A percentile compares a stretch with the other conserved stretches of the same genome.
These are phyloP conservation scores for Chalciporus piperatus DNA, from an alignment of 768 basidiomycete species.

Conservation along the genomic window DNA sequence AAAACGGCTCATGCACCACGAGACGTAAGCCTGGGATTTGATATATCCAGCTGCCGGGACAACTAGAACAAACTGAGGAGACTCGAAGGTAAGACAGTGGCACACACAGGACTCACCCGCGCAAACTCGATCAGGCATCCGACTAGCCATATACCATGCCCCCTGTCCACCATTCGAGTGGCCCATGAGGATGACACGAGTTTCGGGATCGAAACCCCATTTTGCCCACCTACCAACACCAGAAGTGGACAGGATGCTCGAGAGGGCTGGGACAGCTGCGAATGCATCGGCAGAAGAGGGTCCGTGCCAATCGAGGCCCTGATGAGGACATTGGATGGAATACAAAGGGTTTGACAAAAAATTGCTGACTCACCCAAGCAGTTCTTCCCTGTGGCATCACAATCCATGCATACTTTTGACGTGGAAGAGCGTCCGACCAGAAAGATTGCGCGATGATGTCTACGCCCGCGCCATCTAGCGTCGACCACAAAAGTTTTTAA, in stretches of 20 bases:
- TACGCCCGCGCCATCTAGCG: constrained; percentile 82
- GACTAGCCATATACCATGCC: constrained; percentile 72
- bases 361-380: constrained; percentile 60
- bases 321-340: not conserved
- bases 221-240: constrained; percentile 34
- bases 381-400: constrained; percentile 81
- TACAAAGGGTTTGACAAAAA: not conserved
- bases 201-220: constrained; percentile 38
- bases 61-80: constrained; percentile 35
- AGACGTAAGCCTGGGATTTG: constrained; percentile 85
- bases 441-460: constrained; percentile 54
- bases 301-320: constrained; percentile 95
- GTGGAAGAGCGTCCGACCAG: constrained; percentile 64
- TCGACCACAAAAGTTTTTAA: constrained; percentile 2
- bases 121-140: constrained; percentile 73
- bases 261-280: constrained; percentile 56
- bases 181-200: constrained; percentile 67
- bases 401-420: constrained; percentile 65
- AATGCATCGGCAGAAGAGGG: constrained; percentile 73
- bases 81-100: not conserved
- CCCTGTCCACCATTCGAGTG: constrained; percentile 96
- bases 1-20: constrained; percentile 67
- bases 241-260: constrained; percentile 38
- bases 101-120: constrained; percentile 46
- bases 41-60: constrained; percentile 81